A percentile compares a stretch with the other conserved stretches of the same genome.
phyloP scores from a whole-genome alignment of 2,329 filamentous ascomycete genomes.

The Onygenales sp. region DNA sequence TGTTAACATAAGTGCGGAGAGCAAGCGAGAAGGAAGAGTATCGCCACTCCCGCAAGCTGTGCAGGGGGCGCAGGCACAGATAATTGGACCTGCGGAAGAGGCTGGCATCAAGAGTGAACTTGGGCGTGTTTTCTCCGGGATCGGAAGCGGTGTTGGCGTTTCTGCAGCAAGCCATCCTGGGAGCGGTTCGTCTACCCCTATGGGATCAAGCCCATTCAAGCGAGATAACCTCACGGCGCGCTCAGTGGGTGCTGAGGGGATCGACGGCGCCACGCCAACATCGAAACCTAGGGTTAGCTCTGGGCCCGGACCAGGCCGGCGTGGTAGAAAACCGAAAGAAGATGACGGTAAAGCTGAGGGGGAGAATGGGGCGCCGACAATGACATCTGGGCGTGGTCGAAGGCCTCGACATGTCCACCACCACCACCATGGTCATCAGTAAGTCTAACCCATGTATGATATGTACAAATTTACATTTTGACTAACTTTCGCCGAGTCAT shows the following conservation, averaged over 20 bases:
- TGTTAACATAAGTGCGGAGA: constrained; percentile 62
- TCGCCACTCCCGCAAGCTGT: constrained; percentile 90
- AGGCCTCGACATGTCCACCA: constrained; percentile 46
- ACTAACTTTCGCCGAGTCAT: constrained; percentile 21
- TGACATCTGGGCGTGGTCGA: constrained; percentile 58
- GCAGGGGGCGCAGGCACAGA: constrained; percentile 86
- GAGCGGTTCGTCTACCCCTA: constrained; percentile 47
- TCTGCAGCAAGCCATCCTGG: constrained; percentile 38
- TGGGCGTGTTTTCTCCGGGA: constrained; percentile 90
- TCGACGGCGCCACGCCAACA: constrained; percentile 29
- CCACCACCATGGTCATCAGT: constrained; percentile 52
- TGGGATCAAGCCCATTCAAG: constrained; percentile 42
- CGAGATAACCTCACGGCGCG: constrained; percentile 40
- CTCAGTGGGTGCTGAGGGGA: constrained; percentile 29
- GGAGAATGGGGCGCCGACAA: constrained; percentile 55
- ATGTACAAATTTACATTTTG: neutral
- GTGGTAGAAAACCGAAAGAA: constrained; percentile 62
- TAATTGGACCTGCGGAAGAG: constrained; percentile 71
- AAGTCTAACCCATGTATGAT: constrained; percentile 20
- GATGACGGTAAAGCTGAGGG: constrained; percentile 58
- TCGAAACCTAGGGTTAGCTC: constrained; percentile 27
- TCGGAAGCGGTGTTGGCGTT: constrained; percentile 60
- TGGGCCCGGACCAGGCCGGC: constrained; percentile 41
- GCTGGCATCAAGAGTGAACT: constrained; percentile 92
- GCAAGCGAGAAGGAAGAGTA: constrained; percentile 70